Percentiles rank a stretch among this genome's conserved stretches.
phyloP scores from a whole-genome alignment of 768 basidiomycete genomes.

The Crassisporium funariophilum region DNA sequence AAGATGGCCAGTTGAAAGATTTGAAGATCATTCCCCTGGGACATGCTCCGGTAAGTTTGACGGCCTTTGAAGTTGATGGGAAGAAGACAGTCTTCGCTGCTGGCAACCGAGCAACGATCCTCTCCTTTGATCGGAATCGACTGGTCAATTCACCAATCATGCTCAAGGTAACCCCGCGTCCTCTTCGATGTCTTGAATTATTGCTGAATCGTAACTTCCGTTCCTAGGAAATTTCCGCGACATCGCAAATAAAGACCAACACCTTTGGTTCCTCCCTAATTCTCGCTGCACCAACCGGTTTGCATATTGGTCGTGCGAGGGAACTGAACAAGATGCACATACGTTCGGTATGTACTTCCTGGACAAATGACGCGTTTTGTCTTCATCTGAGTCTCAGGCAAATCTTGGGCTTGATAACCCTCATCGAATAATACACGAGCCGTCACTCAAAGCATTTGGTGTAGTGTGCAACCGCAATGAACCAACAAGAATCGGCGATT shows the following conservation, averaged over 20 bases:
- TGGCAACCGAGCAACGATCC: constrained; percentile 67
- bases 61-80: constrained; percentile 55
- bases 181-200: neutral
- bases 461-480: constrained; percentile 60
- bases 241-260: constrained; percentile 49
- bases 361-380: constrained; percentile 1
- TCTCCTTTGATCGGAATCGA: constrained; percentile 67
- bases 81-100: constrained; percentile 66
- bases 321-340: constrained; percentile 82
- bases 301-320: constrained; percentile 67
- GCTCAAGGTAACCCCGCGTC: constrained; percentile 51
- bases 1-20: constrained; percentile 43
- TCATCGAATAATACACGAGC: constrained; percentile 62
- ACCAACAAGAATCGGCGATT: constrained; percentile 56
- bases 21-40: constrained; percentile 68
- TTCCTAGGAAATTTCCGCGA: constrained; percentile 53
- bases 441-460: constrained; percentile 57
- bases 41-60: constrained; percentile 62
- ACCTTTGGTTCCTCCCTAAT: constrained; percentile 57
- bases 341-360: constrained; percentile 54
- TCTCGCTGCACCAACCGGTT: constrained; percentile 51
- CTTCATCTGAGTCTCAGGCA: constrained; percentile 44
- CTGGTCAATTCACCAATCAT: constrained; percentile 71
- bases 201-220: neutral
- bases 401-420: constrained; percentile 75